A percentile compares a stretch with the other conserved stretches of the same genome.
Evolutionary conservation across 768 basidiomycete species (phyloP).

Genomic region (Lentinula raphanica): DNA sequence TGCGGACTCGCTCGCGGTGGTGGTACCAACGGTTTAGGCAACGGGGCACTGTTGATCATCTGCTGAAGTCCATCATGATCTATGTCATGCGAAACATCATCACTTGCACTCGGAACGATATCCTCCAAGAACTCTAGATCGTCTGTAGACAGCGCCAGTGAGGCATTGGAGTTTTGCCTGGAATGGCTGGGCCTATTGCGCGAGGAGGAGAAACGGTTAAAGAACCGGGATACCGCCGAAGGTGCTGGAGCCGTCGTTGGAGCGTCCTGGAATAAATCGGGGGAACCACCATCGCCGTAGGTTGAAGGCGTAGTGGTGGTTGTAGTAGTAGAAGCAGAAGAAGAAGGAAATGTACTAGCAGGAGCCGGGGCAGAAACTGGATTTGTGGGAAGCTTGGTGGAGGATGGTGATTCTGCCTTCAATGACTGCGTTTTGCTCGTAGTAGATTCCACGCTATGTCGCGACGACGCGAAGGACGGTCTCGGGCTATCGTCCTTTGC

Average conservation of each 20-base stretch:
- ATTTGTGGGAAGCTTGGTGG: not conserved
- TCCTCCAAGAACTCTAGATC: conserved; percentile 81
- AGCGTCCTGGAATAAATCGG: conserved; percentile 6
- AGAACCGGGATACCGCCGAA: conserved; percentile 80
- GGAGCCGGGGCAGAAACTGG: not conserved
- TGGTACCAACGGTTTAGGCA: conserved; percentile 43
- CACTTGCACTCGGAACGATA: conserved; percentile 51
- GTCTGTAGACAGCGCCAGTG: conserved; percentile 68
- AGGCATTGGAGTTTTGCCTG: conserved; percentile 14
- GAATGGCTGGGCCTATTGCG: conserved; percentile 23
- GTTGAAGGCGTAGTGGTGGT: conserved; percentile 12
- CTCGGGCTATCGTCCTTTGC: conserved; percentile 16
- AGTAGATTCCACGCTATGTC: conserved; percentile 7
- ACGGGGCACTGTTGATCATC: conserved; percentile 37
- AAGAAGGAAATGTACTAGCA: no score
- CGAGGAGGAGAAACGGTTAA: conserved; percentile 65
- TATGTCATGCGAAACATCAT: conserved; percentile 30
- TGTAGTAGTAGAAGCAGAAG: not conserved
- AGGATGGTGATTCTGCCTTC: conserved; percentile 10
- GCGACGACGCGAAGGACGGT: conserved; percentile 11
- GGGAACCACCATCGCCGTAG: conserved; percentile 1
- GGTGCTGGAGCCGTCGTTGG: conserved; percentile 27
- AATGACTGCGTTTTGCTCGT: not conserved
- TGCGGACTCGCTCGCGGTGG: conserved; percentile 19
- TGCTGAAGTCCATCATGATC: conserved; percentile 29